Base-by-base conservation (phyloP, 306 rosid species). In the Acacia crassicarpa region DNA sequence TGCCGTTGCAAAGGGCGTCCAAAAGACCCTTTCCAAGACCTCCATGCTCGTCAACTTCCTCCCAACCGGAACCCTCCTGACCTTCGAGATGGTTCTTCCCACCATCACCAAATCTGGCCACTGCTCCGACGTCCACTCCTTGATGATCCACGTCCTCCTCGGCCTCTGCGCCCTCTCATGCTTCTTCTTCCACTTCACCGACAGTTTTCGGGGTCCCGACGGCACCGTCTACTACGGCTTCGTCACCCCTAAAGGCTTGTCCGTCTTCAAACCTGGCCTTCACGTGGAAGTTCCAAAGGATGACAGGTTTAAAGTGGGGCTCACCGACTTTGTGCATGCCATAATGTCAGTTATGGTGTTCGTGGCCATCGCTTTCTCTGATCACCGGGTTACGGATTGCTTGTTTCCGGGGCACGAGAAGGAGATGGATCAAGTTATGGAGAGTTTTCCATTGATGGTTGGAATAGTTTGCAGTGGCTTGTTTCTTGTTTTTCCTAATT, bases 61-160 rank as follows among this genome's bases (percentile, higher is more conserved):
- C 27, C 98, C 98, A 0, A 92, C 97, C 0, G 97, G 97, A 0
- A 94, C 98, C 9, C 97, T 90, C 30, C 83, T 94, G 0, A 90
- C 97, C 0, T 94, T 92, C 49, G 98, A 94, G 30, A 92, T 91
- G 97, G 89, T 94, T 1, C 97, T 92, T 4, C 97, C 98, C 0
- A 81, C 94, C 0, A 89, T 91, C 74, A 91, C 87, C 84, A 81
- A 86, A 6, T 86, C 81, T 12, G 97, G 97, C 0, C 78, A 82
- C 30, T 92, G 97, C 90, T 80, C 90, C 6, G 59, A 83, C 1
- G 89, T 87, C 5, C 80, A 85, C 61, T 81, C 87, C 46, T 14
- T 78, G 22, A 89, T 92, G 97, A 87, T 85, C n/a, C 83, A 86
- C 76, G 30, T 72, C 17, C 89, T 94, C 3, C 62, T 92, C 0